Evolutionary conservation across 306 rosid genomes (phyloP), one percentile per base, ranked within the genome.

Genomic region (Rubus parviflorus): DNA sequence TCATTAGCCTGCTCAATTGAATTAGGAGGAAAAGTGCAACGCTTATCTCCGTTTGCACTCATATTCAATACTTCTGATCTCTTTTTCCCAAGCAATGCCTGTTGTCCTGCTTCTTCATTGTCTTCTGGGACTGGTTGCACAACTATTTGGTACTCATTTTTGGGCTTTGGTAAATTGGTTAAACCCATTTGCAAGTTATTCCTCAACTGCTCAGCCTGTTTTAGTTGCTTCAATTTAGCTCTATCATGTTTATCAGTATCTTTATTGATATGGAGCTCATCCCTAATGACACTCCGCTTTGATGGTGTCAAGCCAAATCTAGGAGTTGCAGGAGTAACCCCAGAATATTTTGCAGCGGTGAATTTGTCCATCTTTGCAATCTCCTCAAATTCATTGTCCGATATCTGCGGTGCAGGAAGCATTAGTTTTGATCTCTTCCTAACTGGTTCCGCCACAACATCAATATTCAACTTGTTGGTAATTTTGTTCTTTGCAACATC

Each of bases 391-490:
- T 93, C 98, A 65, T 82, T 87, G 67, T 93, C 98, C 7, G 97
- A 91, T 79, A 93, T 93, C 75, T 93, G 98, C 68, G 97, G 98
- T 20, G 97, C 88, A n/a, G 97, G 98, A 69, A 93, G 98, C 98
- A 93, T 91, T 70, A 93, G 85, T 81, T 88, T 93, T 48, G 98
- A 89, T 70, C 96, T 91, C 86, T 91, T 93, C 80, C 97, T 82
- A 79, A 88, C 93, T 16, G 93, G 81, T 85, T 91, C 95, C 3
- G 42, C 14, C 30, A 61, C 3, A 61, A 25, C 67, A 30, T 4
- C 42, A 61, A 5, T 6, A 82, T 88, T 87, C 77, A 91, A 58
- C 87, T 91, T 93, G 86, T 93, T 91, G 74, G 97, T 84, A 85
- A 93, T 91, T 85, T 93, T 93, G 81, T 91, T 93, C 96, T 89